Evolutionary conservation across 768 basidiomycete species (phyloP), one percentile per base, ranked within the genome.

Genomic region (Crucibulum laeve): DNA sequence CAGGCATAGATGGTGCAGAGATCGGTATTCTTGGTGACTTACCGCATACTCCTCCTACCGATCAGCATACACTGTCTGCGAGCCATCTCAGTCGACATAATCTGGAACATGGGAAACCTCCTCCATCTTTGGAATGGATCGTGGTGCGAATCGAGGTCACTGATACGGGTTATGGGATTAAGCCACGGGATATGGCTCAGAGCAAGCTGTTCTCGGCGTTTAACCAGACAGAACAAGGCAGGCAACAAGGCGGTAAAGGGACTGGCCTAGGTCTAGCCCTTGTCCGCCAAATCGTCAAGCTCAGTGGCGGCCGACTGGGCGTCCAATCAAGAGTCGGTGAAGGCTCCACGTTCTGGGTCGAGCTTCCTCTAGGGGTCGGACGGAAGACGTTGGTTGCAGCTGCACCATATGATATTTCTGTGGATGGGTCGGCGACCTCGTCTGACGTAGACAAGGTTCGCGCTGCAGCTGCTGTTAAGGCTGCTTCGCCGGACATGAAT

Each of bases 271-370:
- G 88, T 18, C 56, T 90, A 15, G 87, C 87, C 1, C 69, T 91
- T 4, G 85, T 88, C 35, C 74, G 86, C 37, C 83, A 85, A 50
- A 90, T 91, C 34, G 84, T 91, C 51, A 84, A 81, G 53, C 63
- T 87, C 30, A 81, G 76, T 39, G 81, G 82, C 32, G 88, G 88
- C 15, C 74, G 87, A 39, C 64, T 89, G 22, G 87, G 82, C n/a
- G 74, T 84, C n/a, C 66, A 63, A 47, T 80, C 77, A 14, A 78
- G 81, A 58, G 64, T 77, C 1, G 75, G 77, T 5, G 69, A 77
- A 52, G 92, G 92, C 13, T 88, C 84, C 25, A 90, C 84, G 26
- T 94, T 93, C 67, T 93, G 91, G 91, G 84, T 90, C 6, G 88
- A 90, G 59, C 61, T 90, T 25, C 84, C 85, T 4, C 64, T 89